Base-by-base conservation (phyloP, 352 stramenopile species). In the Pythium utonaiense region DNA sequence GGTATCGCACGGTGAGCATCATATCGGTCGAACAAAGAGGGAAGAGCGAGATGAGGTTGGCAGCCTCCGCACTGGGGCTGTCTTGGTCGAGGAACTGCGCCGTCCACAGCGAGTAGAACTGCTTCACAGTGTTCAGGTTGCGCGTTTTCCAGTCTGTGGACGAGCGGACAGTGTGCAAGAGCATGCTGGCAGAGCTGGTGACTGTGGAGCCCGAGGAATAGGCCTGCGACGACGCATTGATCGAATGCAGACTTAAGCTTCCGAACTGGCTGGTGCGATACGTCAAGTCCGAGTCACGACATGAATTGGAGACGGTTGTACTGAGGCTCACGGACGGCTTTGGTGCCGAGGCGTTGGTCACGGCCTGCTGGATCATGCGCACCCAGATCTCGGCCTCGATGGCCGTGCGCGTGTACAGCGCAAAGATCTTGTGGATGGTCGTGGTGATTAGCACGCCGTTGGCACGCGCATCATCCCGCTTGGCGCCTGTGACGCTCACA, bases 341-440 rank as follows among this genome's bases (percentile, higher is more conserved):
- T 38, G 73, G 65, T 30, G 44, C 64, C 19, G 63, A 72, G 27
- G 63, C 62, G 60, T 89, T 86, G 48, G 71, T 62, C 25, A 94
- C 83, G 1, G 85, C 76, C 59, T 91, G 82, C 58, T 89, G 76
- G 57, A 94, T 71, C 85, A 94, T 94, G 57, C 80, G 80, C 60
- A 93, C 67, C 85, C 85, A 94, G 56, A 94, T 81, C 48, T 94
- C 83, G 47, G 83, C 87, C 67, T 94, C 85, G 31, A 91, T 78
- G 28, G 74, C 67, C 24, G 81, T 90, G 58, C 83, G 83, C 57
- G 83, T 93, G 73, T 93, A 91, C 66, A 94, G 86, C 56, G 75
- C 73, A 63, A 94, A 94, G 19, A 89, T 61, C 61, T 93, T 93
- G 77, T 93, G 85, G 62, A 93, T 93, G 14, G 85, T 91, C 17